phyloP scores from a whole-genome alignment of 495 filamentous ascomycete genomes.

The Bryoglossum gracile region DNA sequence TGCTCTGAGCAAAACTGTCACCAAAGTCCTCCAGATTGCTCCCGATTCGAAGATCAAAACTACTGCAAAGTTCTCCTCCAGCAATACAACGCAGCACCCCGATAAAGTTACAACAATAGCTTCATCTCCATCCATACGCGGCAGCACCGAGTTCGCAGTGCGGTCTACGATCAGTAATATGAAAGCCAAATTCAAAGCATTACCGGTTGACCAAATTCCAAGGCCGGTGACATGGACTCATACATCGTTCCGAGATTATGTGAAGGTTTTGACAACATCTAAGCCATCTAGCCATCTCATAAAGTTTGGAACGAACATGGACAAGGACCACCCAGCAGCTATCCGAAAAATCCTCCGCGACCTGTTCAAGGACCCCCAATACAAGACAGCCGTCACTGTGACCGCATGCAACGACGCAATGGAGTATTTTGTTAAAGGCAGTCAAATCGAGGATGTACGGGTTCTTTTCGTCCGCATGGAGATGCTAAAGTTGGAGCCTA shows the following conservation, averaged over 20 bases:
- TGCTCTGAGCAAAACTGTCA: conserved; percentile 7
- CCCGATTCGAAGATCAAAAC: conserved; percentile 4
- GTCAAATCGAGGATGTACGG: conserved; percentile 10
- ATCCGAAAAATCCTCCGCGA: conserved; percentile 5
- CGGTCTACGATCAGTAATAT: not conserved
- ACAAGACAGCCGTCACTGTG: conserved; percentile 8
- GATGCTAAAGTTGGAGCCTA: conserved; percentile 1
- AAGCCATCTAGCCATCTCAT: conserved; percentile 14
- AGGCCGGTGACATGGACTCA: conserved; percentile 15
- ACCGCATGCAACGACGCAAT: conserved; percentile 16
- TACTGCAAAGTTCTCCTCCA: no score
- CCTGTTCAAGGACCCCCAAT: conserved; percentile 11
- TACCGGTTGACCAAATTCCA: not conserved
- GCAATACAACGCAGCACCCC: not conserved
- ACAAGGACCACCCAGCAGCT: not conserved
- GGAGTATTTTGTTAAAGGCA: conserved; percentile 11
- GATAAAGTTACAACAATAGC: not conserved
- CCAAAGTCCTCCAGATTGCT: conserved; percentile 13
- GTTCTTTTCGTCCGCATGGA: conserved; percentile 15
- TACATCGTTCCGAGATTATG: conserved; percentile 10
- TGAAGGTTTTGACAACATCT: conserved; percentile 3
- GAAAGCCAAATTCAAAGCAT: not conserved
- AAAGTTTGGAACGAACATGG: not conserved
- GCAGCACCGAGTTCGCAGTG: not conserved
- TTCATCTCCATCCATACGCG: not conserved